phyloP scores from a whole-genome alignment of 1,139 yeast genomes.

The Saccharomyces pastorianus region DNA sequence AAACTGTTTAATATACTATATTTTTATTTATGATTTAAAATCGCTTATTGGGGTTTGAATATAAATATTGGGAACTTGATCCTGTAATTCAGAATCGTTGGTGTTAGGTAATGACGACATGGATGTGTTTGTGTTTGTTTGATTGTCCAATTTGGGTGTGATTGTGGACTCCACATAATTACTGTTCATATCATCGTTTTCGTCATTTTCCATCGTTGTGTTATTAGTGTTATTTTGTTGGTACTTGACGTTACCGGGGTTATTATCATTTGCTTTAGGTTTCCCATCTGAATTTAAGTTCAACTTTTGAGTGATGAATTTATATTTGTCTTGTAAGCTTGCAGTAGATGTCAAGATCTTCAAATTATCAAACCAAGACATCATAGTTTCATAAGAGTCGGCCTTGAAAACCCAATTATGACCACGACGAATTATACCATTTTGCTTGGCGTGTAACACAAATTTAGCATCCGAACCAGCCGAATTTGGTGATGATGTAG shows the following conservation, averaged over 20 bases:
- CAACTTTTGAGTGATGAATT: conserved; percentile 18
- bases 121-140: conserved; percentile 14
- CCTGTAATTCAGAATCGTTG: conserved; percentile 11
- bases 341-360: conserved; percentile 41
- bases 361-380: conserved; percentile 76
- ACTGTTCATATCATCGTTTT: conserved; percentile 6
- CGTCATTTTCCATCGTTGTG: neutral
- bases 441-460: conserved; percentile 65
- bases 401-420: conserved; percentile 92
- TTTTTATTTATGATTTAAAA: neutral
- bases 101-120: conserved; percentile 18
- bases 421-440: conserved; percentile 58
- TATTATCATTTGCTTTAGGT: conserved; percentile 2
- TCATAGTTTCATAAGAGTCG: conserved; percentile 66
- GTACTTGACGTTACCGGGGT: conserved; percentile 3
- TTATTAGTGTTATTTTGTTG: neutral
- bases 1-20: neutral
- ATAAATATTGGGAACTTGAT: conserved; percentile 11
- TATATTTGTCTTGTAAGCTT: conserved; percentile 19
- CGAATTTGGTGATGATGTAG: neutral
- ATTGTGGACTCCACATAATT: conserved; percentile 7
- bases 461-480: conserved; percentile 66
- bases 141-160: conserved; percentile 13
- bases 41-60: conserved; percentile 10
- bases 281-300: conserved; percentile 14